Base-by-base conservation (phyloP, 148 eudicot species). In the Amaranthus hypochondriacus region DNA sequence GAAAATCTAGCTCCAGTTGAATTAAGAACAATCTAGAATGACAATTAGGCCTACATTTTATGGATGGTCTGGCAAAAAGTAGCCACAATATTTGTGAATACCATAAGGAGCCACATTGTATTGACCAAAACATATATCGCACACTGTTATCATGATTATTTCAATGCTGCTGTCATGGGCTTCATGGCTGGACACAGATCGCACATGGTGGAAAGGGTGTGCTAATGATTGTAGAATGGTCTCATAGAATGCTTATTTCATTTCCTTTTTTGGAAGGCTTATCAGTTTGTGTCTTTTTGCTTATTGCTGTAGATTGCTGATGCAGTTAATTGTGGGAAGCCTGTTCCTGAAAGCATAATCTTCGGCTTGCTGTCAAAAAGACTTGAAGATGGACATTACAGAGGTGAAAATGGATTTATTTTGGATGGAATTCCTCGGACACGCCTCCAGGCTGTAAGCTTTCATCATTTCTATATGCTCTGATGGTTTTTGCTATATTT, bases 341-440 rank as follows among this genome's bases (percentile, higher is more conserved):
- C 92, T 83, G 97, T 94, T 67, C 92, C 96, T 3, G 96, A 91
- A 79, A 93, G 89, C 53, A 86, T 92, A 56, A 89, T 94, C 55
- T 94, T 94, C 79, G 92, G 93, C 55, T 78, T 94, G 76, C 73
- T 94, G 77, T 85, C 96, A 5, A 94, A 92, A 81, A 88, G 96
- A 77, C 79, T 94, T 57, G 93, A 94, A 79, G 97, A 94, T 80
- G 96, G 97, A 51, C 80, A 77, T 75, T 70, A 68, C 68, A 87
- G 86, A 75, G 97, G 98, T 63, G 98, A 91, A 86, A 86, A 85
- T 54, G 98, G 98, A 56, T 94, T 94, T 79, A 94, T 94, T 56
- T 74, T 94, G 81, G 98, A 94, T 80, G 98, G 98, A 42, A 86
- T 94, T 81, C 98, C 98, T 47, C 86, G 93, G 73, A 83, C 97